Percentiles rank a stretch among this genome's conserved stretches.
These are phyloP conservation scores for Verticillium albo-atrum DNA, from an alignment of 2,329 filamentous ascomycete genomes.

Conservation along the genomic window DNA sequence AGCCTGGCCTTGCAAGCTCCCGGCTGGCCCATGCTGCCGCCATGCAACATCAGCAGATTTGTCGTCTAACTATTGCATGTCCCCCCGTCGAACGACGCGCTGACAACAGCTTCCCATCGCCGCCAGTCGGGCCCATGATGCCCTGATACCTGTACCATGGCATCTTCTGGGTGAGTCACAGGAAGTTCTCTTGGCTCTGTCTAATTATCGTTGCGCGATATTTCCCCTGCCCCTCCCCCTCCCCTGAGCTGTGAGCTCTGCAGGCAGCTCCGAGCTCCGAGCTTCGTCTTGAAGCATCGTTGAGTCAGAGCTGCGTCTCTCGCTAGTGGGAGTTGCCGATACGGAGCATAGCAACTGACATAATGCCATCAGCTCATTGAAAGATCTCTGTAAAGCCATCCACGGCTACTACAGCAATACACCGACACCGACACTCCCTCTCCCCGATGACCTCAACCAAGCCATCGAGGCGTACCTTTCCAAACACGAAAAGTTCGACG, in stretches of 20 bases:
- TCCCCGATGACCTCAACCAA: slow-evolving; percentile 60
- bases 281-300: background rate
- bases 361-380: slow-evolving; percentile 43
- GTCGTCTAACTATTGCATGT: background rate
- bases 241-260: background rate
- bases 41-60: background rate
- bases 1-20: background rate
- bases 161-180: slow-evolving; percentile 3
- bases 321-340: background rate
- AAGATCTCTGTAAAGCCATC: slow-evolving; percentile 57
- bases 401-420: slow-evolving; percentile 39
- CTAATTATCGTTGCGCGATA: background rate
- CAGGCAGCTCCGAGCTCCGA: background rate
- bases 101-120: background rate
- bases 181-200: background rate
- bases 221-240: background rate
- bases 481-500: slow-evolving; percentile 63
- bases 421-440: slow-evolving; percentile 49
- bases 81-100: background rate
- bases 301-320: background rate
- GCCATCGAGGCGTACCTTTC: slow-evolving; percentile 64
- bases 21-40: background rate
- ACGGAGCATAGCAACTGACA: background rate
- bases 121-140: background rate
- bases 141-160: background rate